phyloP scores from a whole-genome alignment of 805 yeast genomes.

The Lipomyces starkeyi region DNA sequence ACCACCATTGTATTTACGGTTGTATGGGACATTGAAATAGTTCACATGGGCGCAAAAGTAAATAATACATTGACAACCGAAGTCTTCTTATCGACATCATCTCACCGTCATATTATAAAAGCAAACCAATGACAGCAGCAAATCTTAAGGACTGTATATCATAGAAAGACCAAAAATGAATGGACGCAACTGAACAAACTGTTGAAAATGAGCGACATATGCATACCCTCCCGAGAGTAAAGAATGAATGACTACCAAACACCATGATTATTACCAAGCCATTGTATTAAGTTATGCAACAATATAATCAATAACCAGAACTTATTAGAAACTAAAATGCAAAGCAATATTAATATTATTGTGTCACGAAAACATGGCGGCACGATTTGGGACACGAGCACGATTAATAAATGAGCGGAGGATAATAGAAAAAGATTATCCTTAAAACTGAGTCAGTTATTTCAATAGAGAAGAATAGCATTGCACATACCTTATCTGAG shows the following conservation, averaged over 20 bases:
- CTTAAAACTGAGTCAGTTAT: neutral
- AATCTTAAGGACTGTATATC: neutral
- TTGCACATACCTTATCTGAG: neutral
- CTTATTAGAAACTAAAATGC: neutral
- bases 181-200: neutral
- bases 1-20: neutral
- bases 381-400: neutral
- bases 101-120: neutral
- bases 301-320: neutral
- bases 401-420: neutral
- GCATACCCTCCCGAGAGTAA: neutral
- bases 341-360: neutral
- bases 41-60: neutral
- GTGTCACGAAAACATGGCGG: neutral
- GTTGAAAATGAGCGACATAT: neutral
- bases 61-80: neutral
- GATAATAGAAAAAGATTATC: neutral
- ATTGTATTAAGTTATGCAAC: neutral
- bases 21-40: neutral
- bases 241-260: neutral
- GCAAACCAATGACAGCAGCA: neutral
- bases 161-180: neutral
- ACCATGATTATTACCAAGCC: neutral
- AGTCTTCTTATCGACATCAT: neutral
- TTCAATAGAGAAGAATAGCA: neutral